Evolutionary conservation across 2,329 filamentous ascomycete genomes (phyloP).

Genomic region (Trichophyton schoenleinii): DNA sequence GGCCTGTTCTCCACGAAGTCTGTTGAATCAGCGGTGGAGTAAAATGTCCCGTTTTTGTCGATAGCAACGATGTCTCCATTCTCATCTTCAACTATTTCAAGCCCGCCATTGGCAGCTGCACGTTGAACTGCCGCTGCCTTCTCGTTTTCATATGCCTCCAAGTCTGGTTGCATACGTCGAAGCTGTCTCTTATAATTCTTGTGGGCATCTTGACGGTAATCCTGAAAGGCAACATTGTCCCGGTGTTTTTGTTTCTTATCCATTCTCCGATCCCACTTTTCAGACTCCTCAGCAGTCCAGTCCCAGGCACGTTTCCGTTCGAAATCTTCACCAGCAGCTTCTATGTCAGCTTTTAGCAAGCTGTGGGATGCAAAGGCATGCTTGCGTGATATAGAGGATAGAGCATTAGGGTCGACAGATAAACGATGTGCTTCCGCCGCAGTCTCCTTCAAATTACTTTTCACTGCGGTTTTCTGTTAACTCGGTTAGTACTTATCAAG

Average conservation of each 20-base stretch:
- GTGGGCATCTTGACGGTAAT: conserved; percentile 73
- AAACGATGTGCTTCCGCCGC: conserved; percentile 70
- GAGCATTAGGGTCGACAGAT: conserved; percentile 61
- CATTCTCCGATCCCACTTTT: conserved; percentile 82
- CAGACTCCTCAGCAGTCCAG: conserved; percentile 90
- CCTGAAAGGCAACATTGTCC: conserved; percentile 79
- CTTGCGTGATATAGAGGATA: conserved; percentile 69
- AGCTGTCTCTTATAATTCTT: conserved; percentile 93
- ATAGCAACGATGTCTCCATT: conserved; percentile 89
- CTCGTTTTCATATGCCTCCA: conserved; percentile 74
- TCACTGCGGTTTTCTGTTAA: conserved; percentile 30
- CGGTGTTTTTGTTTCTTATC: conserved; percentile 71
- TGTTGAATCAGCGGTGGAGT: conserved; percentile 73
- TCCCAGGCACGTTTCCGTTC: conserved; percentile 98
- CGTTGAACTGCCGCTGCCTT: conserved; percentile 75
- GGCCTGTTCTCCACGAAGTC: conserved; percentile 76
- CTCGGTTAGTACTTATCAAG: conserved; percentile 12
- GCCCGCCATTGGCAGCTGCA: conserved; percentile 67
- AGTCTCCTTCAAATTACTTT: conserved; percentile 66
- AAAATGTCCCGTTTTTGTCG: conserved; percentile 81
- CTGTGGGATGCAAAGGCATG: conserved; percentile 85
- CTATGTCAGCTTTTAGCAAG: conserved; percentile 79
- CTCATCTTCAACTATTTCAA: conserved; percentile 93
- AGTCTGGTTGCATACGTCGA: conserved; percentile 59
- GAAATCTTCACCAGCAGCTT: conserved; percentile 77